Percentiles rank a stretch among this genome's conserved stretches.
These are phyloP conservation scores for Arthroderma sp. DNA, from an alignment of 2,329 filamentous ascomycete genomes.

Conservation along the genomic window DNA sequence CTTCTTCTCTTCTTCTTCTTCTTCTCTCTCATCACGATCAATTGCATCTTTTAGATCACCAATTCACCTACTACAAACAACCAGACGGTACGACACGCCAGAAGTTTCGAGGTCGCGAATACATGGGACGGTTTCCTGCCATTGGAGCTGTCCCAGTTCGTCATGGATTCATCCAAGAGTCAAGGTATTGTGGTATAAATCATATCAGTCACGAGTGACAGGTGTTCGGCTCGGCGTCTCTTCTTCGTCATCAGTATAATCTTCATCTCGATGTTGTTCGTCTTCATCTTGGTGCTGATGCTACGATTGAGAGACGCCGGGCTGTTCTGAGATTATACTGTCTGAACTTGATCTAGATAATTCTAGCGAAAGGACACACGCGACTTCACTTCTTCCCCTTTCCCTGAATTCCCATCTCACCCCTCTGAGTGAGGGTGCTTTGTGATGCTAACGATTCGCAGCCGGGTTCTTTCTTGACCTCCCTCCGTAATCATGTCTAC, in stretches of 20 bases:
- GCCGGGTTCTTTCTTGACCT: conserved; percentile 16
- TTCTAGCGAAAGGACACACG: conserved; percentile 82
- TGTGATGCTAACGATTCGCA: conserved; percentile 23
- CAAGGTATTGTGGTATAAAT: conserved; percentile 34
- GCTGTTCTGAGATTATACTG: conserved; percentile 64
- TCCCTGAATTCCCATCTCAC: conserved; percentile 29
- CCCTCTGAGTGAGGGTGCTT: conserved; percentile 12
- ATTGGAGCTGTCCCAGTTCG: conserved; percentile 9
- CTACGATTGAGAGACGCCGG: conserved; percentile 7
- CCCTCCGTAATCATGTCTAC: conserved; percentile 52
- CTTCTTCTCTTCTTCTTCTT: not conserved
- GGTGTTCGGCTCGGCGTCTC: conserved; percentile 27
- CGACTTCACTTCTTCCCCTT: conserved; percentile 36
- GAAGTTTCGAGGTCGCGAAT: conserved; percentile 5
- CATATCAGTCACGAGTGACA: conserved; percentile 33
- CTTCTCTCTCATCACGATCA: not conserved
- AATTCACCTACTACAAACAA: not conserved
- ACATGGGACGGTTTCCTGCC: not conserved
- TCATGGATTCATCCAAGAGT: conserved; percentile 25
- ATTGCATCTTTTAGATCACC: not conserved
- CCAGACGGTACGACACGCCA: conserved; percentile 3
- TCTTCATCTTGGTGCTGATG: conserved; percentile 26
- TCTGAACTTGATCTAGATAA: conserved; percentile 77
- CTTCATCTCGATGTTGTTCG: too few relatives aligned
- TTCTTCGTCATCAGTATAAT: not conserved